phyloP scores from a whole-genome alignment of 768 basidiomycete genomes.

The Lactarius vividus region DNA sequence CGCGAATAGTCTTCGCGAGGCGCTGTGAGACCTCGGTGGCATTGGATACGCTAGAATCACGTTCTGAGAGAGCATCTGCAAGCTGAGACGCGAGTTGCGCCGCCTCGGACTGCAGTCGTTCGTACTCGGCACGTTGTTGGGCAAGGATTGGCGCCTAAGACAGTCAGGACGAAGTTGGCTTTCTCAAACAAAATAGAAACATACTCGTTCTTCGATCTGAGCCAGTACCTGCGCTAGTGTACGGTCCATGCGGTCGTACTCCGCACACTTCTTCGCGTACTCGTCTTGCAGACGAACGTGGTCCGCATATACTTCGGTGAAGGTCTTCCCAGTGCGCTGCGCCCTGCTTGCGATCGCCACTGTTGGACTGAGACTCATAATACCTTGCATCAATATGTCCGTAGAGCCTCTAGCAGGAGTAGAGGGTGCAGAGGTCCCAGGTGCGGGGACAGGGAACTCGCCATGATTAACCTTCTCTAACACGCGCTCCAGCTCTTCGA shows the following conservation, averaged over 20 bases:
- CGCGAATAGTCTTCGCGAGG: slow-evolving; percentile 25
- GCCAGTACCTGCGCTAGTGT: slow-evolving; percentile 76
- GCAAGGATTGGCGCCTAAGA: slow-evolving; percentile 82
- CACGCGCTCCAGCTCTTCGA: slow-evolving; percentile 72
- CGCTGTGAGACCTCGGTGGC: slow-evolving; percentile 50
- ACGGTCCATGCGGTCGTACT: slow-evolving; percentile 82
- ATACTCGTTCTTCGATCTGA: slow-evolving; percentile 87
- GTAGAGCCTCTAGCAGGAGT: slow-evolving; percentile 45
- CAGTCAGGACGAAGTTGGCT: background rate
- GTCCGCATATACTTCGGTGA: slow-evolving; percentile 92
- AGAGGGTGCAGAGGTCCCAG: slow-evolving; percentile 41
- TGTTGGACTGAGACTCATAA: slow-evolving; percentile 79
- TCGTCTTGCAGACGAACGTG: slow-evolving; percentile 86
- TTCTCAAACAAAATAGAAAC: slow-evolving; percentile 30
- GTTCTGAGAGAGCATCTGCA: slow-evolving; percentile 67
- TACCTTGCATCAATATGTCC: slow-evolving; percentile 50
- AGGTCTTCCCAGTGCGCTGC: slow-evolving; percentile 82
- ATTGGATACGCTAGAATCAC: slow-evolving; percentile 57
- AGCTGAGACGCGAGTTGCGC: slow-evolving; percentile 79
- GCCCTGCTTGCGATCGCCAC: slow-evolving; percentile 80
- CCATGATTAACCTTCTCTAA: slow-evolving; percentile 68
- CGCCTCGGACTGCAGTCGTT: slow-evolving; percentile 76
- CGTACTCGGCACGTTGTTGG: slow-evolving; percentile 88
- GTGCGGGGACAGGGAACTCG: slow-evolving; percentile 59
- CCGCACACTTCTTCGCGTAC: slow-evolving; percentile 69